Evolutionary conservation across 139 green algal genomes (phyloP), one percentile per base, ranked within the genome.

Genomic region (Tetradesmus obliquus): DNA sequence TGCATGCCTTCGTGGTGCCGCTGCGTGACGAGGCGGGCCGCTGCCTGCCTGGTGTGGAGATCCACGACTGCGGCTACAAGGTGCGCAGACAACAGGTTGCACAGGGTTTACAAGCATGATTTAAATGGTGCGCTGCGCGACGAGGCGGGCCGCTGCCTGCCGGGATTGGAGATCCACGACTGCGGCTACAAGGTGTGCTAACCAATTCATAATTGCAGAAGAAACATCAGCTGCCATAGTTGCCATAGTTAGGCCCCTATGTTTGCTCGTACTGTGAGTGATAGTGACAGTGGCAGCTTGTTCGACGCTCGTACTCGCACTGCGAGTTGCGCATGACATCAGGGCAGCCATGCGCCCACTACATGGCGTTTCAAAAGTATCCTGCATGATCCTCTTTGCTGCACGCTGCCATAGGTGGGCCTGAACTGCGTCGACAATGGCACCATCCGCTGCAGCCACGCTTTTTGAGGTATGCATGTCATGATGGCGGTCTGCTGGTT

Each of bases 11-110:
- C 55, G 87, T 98, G 19, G 96, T 97, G 89, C 97, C 96, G 3
- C 88, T 98, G 19, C 89, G 97, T 0, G 95, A 97, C 84, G 93
- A 91, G 0, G 55, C 55, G 3, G 93, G 94, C 57, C 54, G 82
- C 3, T 76, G 93, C 57, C 88, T 97, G 79, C 96, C 96, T 32
- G 97, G 97, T 0, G 96, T 99, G 72, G 97, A 99, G 94, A 99
- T 99, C 81, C 91, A 94, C 3, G 97, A 99, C 94, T 99, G 97
- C 82, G 97, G 97, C 4, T 98, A 99, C 96, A 99, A 99, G 95
- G 97, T 96, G 53, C 0, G 93, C 13, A 58, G 3, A 66, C 57
- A 66, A 58, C 24, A 57, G 80, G n/a, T 45, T 55, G 80, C 80
- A 8, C 32, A 24, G 13, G 32, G 9, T 86, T 60, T 24, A 9